Evolutionary conservation across 2,329 filamentous ascomycete genomes (phyloP).

Genomic region (Pseudocercospora crystallina): DNA sequence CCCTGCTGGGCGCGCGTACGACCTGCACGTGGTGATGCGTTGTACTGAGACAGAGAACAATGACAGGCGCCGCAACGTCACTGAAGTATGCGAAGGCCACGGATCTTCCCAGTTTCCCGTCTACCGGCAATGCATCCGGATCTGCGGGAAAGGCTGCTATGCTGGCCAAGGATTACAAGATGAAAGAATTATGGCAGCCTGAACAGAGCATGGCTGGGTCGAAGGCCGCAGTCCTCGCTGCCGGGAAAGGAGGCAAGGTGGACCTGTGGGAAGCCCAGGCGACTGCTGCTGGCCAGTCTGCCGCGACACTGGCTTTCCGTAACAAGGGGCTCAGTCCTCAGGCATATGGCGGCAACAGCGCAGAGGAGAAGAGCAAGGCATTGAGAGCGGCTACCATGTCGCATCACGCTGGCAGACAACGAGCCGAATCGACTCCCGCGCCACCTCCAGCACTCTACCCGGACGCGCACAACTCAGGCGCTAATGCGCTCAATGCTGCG

Average conservation of each 20-base stretch:
- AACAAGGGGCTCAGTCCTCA: constrained; percentile 49
- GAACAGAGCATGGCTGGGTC: constrained; percentile 65
- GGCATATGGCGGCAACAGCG: constrained; percentile 48
- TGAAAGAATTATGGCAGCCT: constrained; percentile 63
- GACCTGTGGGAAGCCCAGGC: constrained; percentile 54
- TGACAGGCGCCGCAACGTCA: constrained; percentile 58
- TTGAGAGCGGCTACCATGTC: constrained; percentile 75
- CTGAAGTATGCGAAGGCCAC: constrained; percentile 71
- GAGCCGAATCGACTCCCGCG: constrained; percentile 61
- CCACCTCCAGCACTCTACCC: constrained; percentile 50
- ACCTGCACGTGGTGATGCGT: constrained; percentile 2
- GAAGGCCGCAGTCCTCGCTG: constrained; percentile 71
- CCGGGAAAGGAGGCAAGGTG: constrained; percentile 53
- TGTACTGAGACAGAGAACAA: not conserved
- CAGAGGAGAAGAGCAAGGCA: constrained; percentile 62
- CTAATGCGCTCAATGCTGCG: constrained; percentile 72
- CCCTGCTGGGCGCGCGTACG: not conserved
- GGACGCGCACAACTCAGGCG: constrained; percentile 59
- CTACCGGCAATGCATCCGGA: constrained; percentile 68
- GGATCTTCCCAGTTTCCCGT: constrained; percentile 73
- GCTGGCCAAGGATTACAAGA: constrained; percentile 61
- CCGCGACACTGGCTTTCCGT: constrained; percentile 67
- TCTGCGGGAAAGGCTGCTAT: constrained; percentile 61
- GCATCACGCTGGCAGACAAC: constrained; percentile 61
- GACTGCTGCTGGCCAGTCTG: constrained; percentile 61